Evolutionary conservation across 192 early-diverging fungal genomes (phyloP), one percentile per base, ranked within the genome.

Genomic region (Jimgerdemannia lactiflua): DNA sequence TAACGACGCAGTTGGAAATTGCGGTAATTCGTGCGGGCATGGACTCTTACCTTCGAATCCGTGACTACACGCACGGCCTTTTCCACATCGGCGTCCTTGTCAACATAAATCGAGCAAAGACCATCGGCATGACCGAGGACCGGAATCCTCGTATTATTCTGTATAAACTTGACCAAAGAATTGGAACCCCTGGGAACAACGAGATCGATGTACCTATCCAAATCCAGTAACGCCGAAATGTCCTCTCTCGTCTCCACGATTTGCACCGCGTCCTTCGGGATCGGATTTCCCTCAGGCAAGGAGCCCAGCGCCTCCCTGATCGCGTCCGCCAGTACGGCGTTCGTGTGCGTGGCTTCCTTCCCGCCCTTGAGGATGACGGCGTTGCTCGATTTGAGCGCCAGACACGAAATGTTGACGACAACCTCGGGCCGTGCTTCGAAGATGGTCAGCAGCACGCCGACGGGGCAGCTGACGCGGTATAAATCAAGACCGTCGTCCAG

Each of bases 101-200:
- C 97, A 42, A 99, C 78, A 80, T 90, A 99, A 4, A 94, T 89
- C 6, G 95, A 92, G 87, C 98, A 99, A 65, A 99, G 80, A 29
- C 98, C 98, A 83, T 99, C 98, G 42, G 98, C 98, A 77, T 99
- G 98, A 65, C 98, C 98, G 41, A 99, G 87, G n/a, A 99, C 98
- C 40, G 98, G 98, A 74, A 99, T 99, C 93, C 91, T 87, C 17
- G 97, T 99, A 79, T 92, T 92, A 70, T 92, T 92, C 79, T 97
- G 94, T 68, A 99, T 94, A 79, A 95, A 90, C 43, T 92, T 90
- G 64, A 99, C 97, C 66, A 99, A 85, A 67, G 90, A 85, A 75
- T 96, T 97, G 70, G 93, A 95, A 18, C 98, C 98, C 64, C 98
- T 85, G 3, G 98, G 98, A 78, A 99, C 94, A 14, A 97, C 97